Conservation (phyloP, 2,329 filamentous ascomycete species). For the Cladorrhinum sp. region DNA sequence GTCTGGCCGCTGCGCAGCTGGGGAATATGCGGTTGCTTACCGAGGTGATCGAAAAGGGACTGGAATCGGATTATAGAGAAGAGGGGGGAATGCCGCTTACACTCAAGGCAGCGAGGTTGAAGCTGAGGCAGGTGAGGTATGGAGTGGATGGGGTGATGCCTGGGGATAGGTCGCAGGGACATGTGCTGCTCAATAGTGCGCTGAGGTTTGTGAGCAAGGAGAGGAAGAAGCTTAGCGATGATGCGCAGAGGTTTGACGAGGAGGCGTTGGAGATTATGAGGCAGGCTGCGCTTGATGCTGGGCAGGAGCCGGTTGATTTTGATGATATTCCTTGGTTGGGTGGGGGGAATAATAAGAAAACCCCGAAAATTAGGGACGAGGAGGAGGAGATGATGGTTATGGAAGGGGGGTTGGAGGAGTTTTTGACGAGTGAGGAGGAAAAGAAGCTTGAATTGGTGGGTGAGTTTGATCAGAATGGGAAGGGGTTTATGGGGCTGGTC, state of each 20-base stretch:
- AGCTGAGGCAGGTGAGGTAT: not conserved
- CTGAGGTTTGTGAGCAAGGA: slow-evolving; percentile 12
- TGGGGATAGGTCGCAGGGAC: not conserved
- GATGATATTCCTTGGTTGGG: slow-evolving; percentile 22
- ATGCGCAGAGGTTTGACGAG: slow-evolving; percentile 25
- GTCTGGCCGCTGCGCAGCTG: slow-evolving; percentile 27
- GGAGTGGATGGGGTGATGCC: not conserved
- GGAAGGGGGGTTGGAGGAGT: not conserved
- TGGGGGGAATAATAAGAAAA: too few relatives aligned
- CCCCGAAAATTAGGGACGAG: not conserved
- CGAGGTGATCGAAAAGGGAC: slow-evolving; percentile 21
- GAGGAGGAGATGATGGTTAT: not conserved
- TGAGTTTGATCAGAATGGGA: too few relatives aligned
- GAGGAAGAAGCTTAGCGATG: slow-evolving; percentile 20
- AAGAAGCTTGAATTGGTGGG: not conserved
- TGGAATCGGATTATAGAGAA: not conserved
- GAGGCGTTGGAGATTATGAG: slow-evolving; percentile 32
- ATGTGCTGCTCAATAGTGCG: not conserved
- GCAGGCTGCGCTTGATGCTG: slow-evolving; percentile 30
- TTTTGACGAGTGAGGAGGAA: not conserved
- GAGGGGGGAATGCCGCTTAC: not conserved
- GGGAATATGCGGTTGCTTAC: slow-evolving; percentile 30
- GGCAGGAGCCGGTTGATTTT: slow-evolving; percentile 24
- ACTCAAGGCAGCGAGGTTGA: not conserved
- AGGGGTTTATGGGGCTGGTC: too few relatives aligned